Conservation (phyloP, 306 rosid species). For the Leucaena leucocephala region DNA sequence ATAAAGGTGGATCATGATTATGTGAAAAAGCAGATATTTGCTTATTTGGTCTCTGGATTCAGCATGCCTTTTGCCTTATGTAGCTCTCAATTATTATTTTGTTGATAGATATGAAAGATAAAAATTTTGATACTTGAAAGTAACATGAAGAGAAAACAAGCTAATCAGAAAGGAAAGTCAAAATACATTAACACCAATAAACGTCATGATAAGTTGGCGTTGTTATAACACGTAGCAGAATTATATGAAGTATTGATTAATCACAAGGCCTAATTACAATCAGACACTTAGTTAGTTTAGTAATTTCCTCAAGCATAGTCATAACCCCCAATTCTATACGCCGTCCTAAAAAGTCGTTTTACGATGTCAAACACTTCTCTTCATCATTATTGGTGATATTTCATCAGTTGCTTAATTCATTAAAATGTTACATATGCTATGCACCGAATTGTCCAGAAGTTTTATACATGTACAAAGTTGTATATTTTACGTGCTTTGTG, state of each 20-base stretch:
- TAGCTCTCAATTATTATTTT: constrained; percentile 37
- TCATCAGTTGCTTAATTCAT: constrained; percentile 27
- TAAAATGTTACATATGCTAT: neutral
- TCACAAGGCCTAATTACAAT: constrained; percentile 5
- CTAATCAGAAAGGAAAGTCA: constrained; percentile 27
- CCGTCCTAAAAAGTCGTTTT: constrained; percentile 26
- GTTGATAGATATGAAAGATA: constrained; percentile 43
- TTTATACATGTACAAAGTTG: neutral
- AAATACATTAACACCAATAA: constrained; percentile 8
- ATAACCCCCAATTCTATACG: constrained; percentile 28
- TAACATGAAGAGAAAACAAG: constrained; percentile 31
- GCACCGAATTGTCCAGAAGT: constrained; percentile 32
- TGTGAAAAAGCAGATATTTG: constrained; percentile 30
- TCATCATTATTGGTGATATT: constrained; percentile 5
- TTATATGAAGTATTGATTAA: constrained; percentile 33
- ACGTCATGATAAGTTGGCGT: constrained; percentile 38
- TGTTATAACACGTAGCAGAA: constrained; percentile 36
- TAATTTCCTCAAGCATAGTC: constrained; percentile 29
- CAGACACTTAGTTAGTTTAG: constrained; percentile 23
- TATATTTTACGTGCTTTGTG: neutral
- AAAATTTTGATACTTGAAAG: constrained; percentile 38
- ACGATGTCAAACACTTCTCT: neutral
- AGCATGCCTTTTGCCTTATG: constrained; percentile 17
- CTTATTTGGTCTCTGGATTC: constrained; percentile 12
- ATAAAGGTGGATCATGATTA: constrained; percentile 30